A percentile compares a stretch with the other conserved stretches of the same genome.
Evolutionary conservation across 2,329 filamentous ascomycete genomes (phyloP).

Genomic region (Sarocladiaceae sp.): DNA sequence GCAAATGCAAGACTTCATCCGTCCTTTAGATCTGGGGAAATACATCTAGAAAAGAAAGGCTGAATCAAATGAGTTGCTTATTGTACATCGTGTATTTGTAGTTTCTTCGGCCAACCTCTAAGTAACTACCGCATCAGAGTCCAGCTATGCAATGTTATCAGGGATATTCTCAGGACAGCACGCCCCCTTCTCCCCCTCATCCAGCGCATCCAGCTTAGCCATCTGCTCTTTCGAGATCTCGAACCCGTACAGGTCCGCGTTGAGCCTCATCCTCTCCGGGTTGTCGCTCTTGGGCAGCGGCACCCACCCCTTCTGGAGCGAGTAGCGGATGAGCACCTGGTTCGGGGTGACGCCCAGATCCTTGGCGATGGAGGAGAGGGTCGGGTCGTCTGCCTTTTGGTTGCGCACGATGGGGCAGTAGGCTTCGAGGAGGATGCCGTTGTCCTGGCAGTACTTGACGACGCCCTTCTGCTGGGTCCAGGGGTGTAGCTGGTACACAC

Average conservation of each 20-base stretch:
- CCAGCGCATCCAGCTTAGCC: constrained; percentile 4
- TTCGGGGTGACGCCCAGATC: constrained; percentile 55
- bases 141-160: constrained; percentile 5
- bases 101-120: too few relatives aligned
- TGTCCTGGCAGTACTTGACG: constrained; percentile 60
- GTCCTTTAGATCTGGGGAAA: too few relatives aligned
- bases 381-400: constrained; percentile 41
- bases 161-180: constrained; percentile 8
- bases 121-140: too few relatives aligned
- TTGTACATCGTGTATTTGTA: too few relatives aligned
- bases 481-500: constrained; percentile 53
- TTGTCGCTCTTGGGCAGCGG: constrained; percentile 62
- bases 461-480: constrained; percentile 53
- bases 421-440: constrained; percentile 55
- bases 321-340: constrained; percentile 64
- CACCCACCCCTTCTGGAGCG: constrained; percentile 63
- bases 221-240: constrained; percentile 6
- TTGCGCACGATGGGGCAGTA: constrained; percentile 32
- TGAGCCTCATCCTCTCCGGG: constrained; percentile 43
- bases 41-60: too few relatives aligned
- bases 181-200: constrained; percentile 5
- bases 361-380: constrained; percentile 47
- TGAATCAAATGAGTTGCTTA: too few relatives aligned
- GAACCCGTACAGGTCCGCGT: constrained; percentile 5
- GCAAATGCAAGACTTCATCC: too few relatives aligned